Base-by-base conservation (phyloP, 257 asterid species). In the Cruciata laevipes region DNA sequence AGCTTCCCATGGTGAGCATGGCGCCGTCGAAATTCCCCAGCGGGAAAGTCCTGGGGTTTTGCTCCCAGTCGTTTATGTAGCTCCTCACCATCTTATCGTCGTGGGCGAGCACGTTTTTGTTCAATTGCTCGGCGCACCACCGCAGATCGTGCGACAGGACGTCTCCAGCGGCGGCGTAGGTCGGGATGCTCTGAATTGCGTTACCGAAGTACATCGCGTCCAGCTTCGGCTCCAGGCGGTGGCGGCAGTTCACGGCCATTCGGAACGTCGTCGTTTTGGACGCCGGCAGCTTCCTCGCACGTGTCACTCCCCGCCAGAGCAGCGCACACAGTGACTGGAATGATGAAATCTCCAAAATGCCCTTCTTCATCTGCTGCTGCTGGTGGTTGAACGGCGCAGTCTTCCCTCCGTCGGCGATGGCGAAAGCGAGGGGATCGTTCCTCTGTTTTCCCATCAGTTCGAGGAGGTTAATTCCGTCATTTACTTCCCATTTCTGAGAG, bases 361-460 rank as follows among this genome's bases (percentile, higher is more conserved):
- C 74, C 75, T 53, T 79, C 42, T 69, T 63, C 37, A 76, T 27
- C 30, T 27, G 17, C 30, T 27, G 17, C 79, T 78, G 75, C 24
- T 76, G 12, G 76, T 77, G 75, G 20, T 67, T 72, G 32, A 83
- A 64, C 73, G 80, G 73, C 77, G 85, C 69, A 14, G 74, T 0
- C 44, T 75, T 84, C 0, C 73, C n/a, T n/a, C n/a, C 70, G 58
- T 75, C 70, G 1, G 62, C 75, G n/a, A 33, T 52, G 33, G 21
- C 73, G 11, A 10, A 38, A 47, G 55, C 55, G 10, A 83, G 37
- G 0, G 78, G 76, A 71, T 89, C 96, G 75, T 89, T 86, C 60
- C 74, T 75, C 27, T 62, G 76, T 63, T 87, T 90, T 1, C 87
- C 87, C 89, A 85, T 84, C 35, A 85, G 32, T 77, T 89, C 97